Percentiles rank a stretch among this genome's conserved stretches.
phyloP scores from a whole-genome alignment of 257 asterid species.

The Voacanga thouarsii region DNA sequence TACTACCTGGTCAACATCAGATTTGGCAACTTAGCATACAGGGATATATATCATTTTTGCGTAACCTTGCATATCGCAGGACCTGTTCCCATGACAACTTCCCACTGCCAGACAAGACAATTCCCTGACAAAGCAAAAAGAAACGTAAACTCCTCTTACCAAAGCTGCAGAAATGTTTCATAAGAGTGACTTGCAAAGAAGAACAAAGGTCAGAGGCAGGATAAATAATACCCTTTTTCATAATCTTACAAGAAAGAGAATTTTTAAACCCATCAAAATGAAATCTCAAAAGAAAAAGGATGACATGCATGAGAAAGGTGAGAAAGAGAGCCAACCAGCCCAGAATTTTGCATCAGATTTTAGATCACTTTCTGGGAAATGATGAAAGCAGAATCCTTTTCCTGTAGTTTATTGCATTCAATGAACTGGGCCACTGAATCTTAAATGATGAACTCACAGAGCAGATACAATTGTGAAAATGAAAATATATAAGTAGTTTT shows the following conservation, averaged over 20 bases:
- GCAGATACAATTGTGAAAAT: background rate
- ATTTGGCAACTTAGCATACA: conserved; percentile 73
- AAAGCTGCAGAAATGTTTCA: background rate
- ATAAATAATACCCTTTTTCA: background rate
- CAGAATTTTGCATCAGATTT: no score
- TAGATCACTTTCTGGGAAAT: no score
- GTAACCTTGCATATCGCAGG: conserved; percentile 64
- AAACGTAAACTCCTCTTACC: background rate
- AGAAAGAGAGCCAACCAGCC: background rate
- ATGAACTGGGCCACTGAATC: background rate
- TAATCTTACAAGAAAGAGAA: background rate
- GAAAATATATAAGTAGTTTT: background rate
- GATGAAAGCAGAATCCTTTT: background rate
- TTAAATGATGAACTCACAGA: background rate
- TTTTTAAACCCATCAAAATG: background rate
- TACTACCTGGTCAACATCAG: conserved; percentile 64
- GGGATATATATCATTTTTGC: conserved; percentile 72
- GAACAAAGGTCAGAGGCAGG: background rate
- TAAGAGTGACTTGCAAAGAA: background rate
- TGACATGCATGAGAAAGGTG: background rate
- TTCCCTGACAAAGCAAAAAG: background rate
- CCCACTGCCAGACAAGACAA: conserved; percentile 55
- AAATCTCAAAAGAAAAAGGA: no score
- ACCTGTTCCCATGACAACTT: conserved; percentile 94
- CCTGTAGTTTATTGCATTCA: background rate